Base-by-base conservation (phyloP, 176 grass and related monocot genomes). In the Poa pratensis region DNA sequence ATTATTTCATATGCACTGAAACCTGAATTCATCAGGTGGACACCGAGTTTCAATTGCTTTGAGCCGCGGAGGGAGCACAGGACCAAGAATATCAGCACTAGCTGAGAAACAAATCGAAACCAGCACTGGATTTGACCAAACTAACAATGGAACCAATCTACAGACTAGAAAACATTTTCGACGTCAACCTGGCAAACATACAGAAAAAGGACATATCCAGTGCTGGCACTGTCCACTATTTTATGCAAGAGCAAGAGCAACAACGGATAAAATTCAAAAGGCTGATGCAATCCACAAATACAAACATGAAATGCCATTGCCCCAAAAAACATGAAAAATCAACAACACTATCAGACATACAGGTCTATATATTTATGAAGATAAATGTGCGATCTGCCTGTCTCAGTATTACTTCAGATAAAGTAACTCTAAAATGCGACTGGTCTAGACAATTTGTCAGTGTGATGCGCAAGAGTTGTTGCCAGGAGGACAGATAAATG, bases 271-370 rank as follows among this genome's bases (percentile, higher is more conserved):
- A 5, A 16, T 35, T 28, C 28, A 76, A 82, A 46, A 46, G 80
- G 16, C n/a, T 75, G 46, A 82, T 35, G 5, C 30, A 86, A 10
- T 71, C 64, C 30, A 26, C 53, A 86, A 34, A 67, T 68, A 86
- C 70, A 70, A 81, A 86, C 71, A 52, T 23, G 37, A 13, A 66
- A 78, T 50, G 24, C 37, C 32, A 66, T 23, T 43, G 0, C 40
- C 5, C 9, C 20, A 0, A 45, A 9, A 72, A 74, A 50, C 78
- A 45, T 45, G 50, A 14, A 68, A 80, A 75, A 16, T 84, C 20
- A 79, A 32, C 34, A 83, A 39, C 65, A 62, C 49, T 37, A 63
- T 35, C 85, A 84, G 69, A 70, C 75, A 79, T 73, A 87, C 76
- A 75, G 17, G 28, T 70, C 55, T 52, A 49, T 18, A 1, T 61